phyloP scores from a whole-genome alignment of 2,329 filamentous ascomycete genomes.

The Emydomyces testavorans region DNA sequence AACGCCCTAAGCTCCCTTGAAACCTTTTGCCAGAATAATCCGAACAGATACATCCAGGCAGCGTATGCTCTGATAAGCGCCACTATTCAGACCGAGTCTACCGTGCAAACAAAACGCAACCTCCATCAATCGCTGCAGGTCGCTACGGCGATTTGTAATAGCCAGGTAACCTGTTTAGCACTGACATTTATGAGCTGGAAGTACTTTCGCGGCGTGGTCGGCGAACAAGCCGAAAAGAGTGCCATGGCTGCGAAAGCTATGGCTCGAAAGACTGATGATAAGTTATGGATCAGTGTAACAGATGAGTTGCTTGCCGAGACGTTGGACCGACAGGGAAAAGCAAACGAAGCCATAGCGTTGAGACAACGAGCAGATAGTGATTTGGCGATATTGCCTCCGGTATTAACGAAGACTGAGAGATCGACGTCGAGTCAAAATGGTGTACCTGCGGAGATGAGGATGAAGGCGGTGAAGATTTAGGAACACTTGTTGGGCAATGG shows the following conservation, averaged over 20 bases:
- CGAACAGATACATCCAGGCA: conserved; percentile 62
- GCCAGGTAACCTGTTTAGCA: conserved; percentile 68
- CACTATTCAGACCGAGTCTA: conserved; percentile 53
- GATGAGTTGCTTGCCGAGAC: conserved; percentile 67
- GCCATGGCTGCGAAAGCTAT: conserved; percentile 57
- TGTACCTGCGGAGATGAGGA: conserved; percentile 7
- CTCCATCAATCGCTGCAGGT: conserved; percentile 61
- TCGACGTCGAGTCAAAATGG: conserved; percentile 1
- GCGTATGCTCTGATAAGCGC: conserved; percentile 68
- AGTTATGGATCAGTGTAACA: conserved; percentile 68
- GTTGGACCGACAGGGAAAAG: conserved; percentile 59
- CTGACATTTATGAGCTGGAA: conserved; percentile 74
- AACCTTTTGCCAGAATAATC: conserved; percentile 55
- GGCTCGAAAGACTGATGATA: conserved; percentile 57
- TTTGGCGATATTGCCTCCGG: conserved; percentile 29
- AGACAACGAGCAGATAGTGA: conserved; percentile 37
- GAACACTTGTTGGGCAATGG: no score
- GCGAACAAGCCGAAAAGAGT: conserved; percentile 67
- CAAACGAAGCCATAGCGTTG: conserved; percentile 38
- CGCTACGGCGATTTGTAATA: conserved; percentile 59
- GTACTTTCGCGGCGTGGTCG: conserved; percentile 72
- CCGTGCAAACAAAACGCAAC: conserved; percentile 66
- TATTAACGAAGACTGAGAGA: conserved; percentile 23
- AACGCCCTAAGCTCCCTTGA: conserved; percentile 55
- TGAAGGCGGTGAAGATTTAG: conserved; percentile 14